A percentile compares a stretch with the other conserved stretches of the same genome.
Evolutionary conservation across 1,139 yeast species (phyloP).

Genomic region (Diutina neorugosa): DNA sequence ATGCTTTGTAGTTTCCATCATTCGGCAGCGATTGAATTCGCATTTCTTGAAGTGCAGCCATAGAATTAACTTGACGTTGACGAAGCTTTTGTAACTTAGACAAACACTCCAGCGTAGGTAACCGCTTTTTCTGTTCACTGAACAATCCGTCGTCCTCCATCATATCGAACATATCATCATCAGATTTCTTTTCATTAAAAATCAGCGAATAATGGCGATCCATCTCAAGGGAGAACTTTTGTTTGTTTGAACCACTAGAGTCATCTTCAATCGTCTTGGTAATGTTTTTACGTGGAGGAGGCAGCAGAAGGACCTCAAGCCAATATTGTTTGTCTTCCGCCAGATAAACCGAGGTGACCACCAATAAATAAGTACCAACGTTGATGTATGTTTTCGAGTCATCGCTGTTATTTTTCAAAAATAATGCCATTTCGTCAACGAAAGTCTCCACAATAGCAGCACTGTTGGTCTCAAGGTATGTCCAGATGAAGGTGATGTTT

Average conservation of each 20-base stretch:
- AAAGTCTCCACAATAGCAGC: neutral
- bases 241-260: conserved; percentile 4
- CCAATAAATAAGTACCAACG: conserved; percentile 2
- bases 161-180: neutral
- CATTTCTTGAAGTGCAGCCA: neutral
- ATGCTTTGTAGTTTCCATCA: neutral
- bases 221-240: conserved; percentile 6
- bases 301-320: neutral
- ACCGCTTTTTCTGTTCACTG: neutral
- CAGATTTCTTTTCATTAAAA: conserved; percentile 6
- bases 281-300: conserved; percentile 5
- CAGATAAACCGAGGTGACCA: conserved; percentile 5
- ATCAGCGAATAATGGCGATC: conserved; percentile 9
- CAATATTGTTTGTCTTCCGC: conserved; percentile 4
- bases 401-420: conserved; percentile 2
- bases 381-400: neutral
- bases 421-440: neutral
- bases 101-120: neutral
- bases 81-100: neutral
- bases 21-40: neutral
- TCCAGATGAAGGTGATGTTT: neutral
- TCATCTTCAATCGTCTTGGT: conserved; percentile 6
- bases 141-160: conserved; percentile 5
- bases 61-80: neutral
- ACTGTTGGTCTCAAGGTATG: neutral